Evolutionary conservation across 768 basidiomycete species (phyloP), one percentile per base, ranked within the genome.

Genomic region (Exidia glandulosa): DNA sequence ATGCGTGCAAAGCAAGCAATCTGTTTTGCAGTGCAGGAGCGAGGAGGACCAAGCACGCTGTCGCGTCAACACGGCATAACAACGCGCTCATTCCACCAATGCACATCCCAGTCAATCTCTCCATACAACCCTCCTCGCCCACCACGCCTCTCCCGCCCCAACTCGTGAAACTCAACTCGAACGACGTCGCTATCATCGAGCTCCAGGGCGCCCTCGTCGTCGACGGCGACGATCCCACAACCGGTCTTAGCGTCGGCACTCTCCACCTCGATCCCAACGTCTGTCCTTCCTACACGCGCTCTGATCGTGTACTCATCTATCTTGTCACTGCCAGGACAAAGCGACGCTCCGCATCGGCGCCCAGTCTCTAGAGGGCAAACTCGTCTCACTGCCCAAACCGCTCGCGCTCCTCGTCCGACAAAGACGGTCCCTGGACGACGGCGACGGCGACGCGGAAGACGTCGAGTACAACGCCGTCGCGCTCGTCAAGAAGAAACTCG

Each of bases 321-420:
- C 36, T 34, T 32, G 29, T 56, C 47, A 16, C 33, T 32, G 23
- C 13, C 54, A 91, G 90, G 85, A 81, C 63, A 89, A 86, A 64
- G 84, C 90, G 3, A 91, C 84, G 2, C 77, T 97, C 5, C 71
- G 78, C 58, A 88, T 97, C 61, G 94, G 94, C 13, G 86, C 94
- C 71, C 92, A 96, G 66, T 77, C 94, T 32, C 82, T 97, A 3
- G 94, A 97, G 67, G 94, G 94, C 58, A 90, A 88, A 68, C 77
- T 95, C 61, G 78, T 82, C 33, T 76, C 72, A 50, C 77, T 97
- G 6, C 73, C 86, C 2, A 94, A 90, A 68, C 92, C 94, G 0
- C 77, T 90, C 31, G 94, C 88, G 2, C 81, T 96, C 45, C 77
- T 96, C 32, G 75, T 79, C 62, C 59, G 59, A 48, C 57, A 4